Conservation (phyloP, 176 grass and related monocot species). For the Ensete ventricosum region DNA sequence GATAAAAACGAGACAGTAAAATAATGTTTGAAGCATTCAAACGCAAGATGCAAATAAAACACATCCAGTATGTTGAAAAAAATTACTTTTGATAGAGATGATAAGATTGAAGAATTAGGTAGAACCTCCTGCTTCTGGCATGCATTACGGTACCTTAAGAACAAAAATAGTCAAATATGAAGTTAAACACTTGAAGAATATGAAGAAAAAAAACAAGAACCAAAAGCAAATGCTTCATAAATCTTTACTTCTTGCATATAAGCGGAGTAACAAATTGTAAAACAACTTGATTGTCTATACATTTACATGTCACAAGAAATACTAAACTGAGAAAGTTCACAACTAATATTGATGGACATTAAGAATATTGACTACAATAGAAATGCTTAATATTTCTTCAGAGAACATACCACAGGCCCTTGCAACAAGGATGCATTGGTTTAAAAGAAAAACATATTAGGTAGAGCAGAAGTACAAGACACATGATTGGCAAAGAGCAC, state of each 20-base stretch:
- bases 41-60: slow-evolving; percentile 2
- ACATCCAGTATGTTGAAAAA: neutral
- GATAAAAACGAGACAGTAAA: neutral
- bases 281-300: neutral
- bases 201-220: neutral
- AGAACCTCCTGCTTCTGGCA: slow-evolving; percentile 7
- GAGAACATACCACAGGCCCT: too few relatives aligned
- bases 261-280: neutral
- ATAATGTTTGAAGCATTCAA: slow-evolving; percentile 2
- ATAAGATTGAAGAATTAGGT: slow-evolving; percentile 7
- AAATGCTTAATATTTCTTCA: too few relatives aligned
- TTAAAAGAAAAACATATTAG: too few relatives aligned
- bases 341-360: neutral
- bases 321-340: neutral
- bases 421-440: too few relatives aligned
- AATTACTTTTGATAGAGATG: slow-evolving; percentile 13
- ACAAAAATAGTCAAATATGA: neutral
- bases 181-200: neutral
- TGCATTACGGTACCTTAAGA: slow-evolving; percentile 8
- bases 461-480: too few relatives aligned
- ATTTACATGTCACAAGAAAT: neutral
- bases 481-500: too few relatives aligned
- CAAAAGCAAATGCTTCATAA: neutral
- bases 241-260: neutral
- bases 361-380: too few relatives aligned